Evolutionary conservation across 192 early-diverging fungal genomes (phyloP).

Genomic region (Chytriomyces sp.): DNA sequence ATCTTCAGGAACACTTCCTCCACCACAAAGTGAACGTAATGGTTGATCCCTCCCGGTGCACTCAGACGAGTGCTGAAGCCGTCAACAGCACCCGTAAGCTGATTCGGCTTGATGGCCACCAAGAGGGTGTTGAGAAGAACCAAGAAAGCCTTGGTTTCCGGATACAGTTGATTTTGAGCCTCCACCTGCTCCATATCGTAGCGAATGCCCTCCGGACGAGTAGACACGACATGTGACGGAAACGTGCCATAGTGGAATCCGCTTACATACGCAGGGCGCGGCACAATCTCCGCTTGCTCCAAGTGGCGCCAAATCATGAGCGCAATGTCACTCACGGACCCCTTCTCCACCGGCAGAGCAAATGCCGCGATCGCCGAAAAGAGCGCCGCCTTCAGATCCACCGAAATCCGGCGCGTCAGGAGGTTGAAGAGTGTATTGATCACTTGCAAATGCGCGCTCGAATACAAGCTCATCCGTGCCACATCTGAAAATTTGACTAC

Average conservation of each 20-base stretch:
- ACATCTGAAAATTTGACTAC: slow-evolving; percentile 77
- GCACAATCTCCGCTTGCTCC: slow-evolving; percentile 71
- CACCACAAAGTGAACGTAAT: slow-evolving; percentile 80
- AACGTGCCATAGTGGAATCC: slow-evolving; percentile 25
- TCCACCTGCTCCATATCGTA: slow-evolving; percentile 86
- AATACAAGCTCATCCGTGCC: slow-evolving; percentile 69
- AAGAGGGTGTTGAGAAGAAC: slow-evolving; percentile 67
- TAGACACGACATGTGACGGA: slow-evolving; percentile 7
- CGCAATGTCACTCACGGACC: slow-evolving; percentile 59
- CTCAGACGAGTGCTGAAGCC: slow-evolving; percentile 17
- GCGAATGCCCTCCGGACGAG: slow-evolving; percentile 55
- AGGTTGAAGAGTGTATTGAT: slow-evolving; percentile 76
- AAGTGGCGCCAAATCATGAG: slow-evolving; percentile 77
- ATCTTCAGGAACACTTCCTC: slow-evolving; percentile 85
- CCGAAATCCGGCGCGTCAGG: slow-evolving; percentile 74
- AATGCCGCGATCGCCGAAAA: slow-evolving; percentile 82
- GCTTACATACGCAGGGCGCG: slow-evolving; percentile 37
- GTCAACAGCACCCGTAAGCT: slow-evolving; percentile 5
- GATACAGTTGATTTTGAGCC: slow-evolving; percentile 73
- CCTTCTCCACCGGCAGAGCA: slow-evolving; percentile 57
- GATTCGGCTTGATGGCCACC: slow-evolving; percentile 25
- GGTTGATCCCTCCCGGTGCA: slow-evolving; percentile 43
- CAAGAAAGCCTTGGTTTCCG: slow-evolving; percentile 85
- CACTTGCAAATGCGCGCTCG: slow-evolving; percentile 68
- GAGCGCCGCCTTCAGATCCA: slow-evolving; percentile 80